Conservation (phyloP, 257 asterid genomes). For the Mentha longifolia region DNA sequence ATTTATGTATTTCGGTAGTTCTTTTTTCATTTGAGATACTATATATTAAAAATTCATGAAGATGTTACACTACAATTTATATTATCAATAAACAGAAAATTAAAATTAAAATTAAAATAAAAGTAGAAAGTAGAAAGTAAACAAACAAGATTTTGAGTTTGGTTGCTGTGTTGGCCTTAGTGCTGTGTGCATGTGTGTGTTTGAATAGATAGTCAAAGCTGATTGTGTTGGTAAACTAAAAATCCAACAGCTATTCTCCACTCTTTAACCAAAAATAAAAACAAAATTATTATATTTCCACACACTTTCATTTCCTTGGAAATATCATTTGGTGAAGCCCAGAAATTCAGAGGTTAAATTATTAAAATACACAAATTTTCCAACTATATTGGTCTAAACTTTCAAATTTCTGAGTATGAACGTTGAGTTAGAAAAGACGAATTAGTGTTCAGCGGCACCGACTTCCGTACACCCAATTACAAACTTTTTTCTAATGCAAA, state of each 20-base stretch:
- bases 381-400: conserved; percentile 26
- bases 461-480: conserved; percentile 38
- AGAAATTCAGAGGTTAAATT: not conserved
- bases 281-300: conserved; percentile 16
- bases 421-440: conserved; percentile 46
- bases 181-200: conserved; percentile 28
- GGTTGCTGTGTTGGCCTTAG: conserved; percentile 27
- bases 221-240: conserved; percentile 31
- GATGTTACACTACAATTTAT: not conserved
- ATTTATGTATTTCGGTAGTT: not conserved
- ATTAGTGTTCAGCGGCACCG: conserved; percentile 56
- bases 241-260: conserved; percentile 22
- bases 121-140: not conserved
- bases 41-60: not conserved
- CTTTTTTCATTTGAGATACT: not conserved
- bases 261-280: too few relatives aligned
- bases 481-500: not conserved
- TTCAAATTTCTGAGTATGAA: conserved; percentile 35
- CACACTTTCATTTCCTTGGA: conserved; percentile 30
- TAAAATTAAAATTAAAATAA: not conserved
- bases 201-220: conserved; percentile 35
- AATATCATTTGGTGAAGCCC: conserved; percentile 8
- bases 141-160: conserved; percentile 16
- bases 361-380: conserved; percentile 2
- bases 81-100: not conserved